These are phyloP conservation scores for Saccharomyces hybrid DNA, from an alignment of 1,139 yeast species.

Conservation along the genomic window DNA sequence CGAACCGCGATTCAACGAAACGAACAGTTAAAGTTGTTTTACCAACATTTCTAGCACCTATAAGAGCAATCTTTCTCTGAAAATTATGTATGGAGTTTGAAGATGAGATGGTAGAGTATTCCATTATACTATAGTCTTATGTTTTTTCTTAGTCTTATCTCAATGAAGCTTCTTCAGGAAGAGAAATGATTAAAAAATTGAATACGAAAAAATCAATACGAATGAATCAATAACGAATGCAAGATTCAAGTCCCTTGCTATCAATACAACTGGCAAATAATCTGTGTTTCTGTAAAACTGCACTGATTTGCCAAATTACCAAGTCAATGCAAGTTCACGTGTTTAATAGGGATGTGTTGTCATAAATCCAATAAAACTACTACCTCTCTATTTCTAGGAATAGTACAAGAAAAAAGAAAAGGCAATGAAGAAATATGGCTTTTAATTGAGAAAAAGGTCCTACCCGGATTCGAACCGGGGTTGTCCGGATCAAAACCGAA, in stretches of 20 bases:
- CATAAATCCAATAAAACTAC: too few relatives aligned
- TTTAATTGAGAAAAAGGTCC: conserved; percentile 45
- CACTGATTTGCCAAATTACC: not conserved
- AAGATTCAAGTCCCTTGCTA: not conserved
- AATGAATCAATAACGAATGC: not conserved
- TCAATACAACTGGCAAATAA: not conserved
- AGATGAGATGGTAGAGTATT: not conserved
- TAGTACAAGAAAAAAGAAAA: too few relatives aligned
- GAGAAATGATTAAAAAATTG: too few relatives aligned
- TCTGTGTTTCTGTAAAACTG: not conserved
- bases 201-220: not conserved
- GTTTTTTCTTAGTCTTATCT: too few relatives aligned
- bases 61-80: conserved; percentile 70
- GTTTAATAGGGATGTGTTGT: not conserved
- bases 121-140: not conserved
- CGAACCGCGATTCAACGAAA: conserved; percentile 82
- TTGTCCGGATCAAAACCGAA: conserved; percentile 72
- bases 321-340: not conserved
- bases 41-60: conserved; percentile 87
- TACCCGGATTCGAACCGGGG: conserved; percentile 97
- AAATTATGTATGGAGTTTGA: not conserved
- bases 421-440: too few relatives aligned
- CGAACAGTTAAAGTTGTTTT: conserved; percentile 82
- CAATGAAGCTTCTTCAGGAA: too few relatives aligned
- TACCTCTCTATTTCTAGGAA: too few relatives aligned